A percentile compares a stretch with the other conserved stretches of the same genome.
These are phyloP conservation scores for Talaromyces stipitatus DNA, from an alignment of 495 filamentous ascomycete species.

Conservation along the genomic window DNA sequence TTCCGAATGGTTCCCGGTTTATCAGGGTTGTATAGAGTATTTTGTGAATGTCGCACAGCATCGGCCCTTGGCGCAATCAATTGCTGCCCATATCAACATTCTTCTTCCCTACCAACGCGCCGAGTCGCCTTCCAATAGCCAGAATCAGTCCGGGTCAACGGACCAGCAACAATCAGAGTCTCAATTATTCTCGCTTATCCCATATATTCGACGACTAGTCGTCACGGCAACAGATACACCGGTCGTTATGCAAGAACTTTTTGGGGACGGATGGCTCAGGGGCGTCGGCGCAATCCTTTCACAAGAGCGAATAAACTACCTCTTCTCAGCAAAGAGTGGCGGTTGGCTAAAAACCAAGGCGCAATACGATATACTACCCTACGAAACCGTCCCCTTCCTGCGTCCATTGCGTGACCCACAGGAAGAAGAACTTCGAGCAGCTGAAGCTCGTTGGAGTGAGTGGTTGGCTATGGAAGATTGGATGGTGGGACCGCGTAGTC, in stretches of 20 bases:
- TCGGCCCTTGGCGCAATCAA: conserved; percentile 65
- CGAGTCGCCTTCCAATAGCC: conserved; percentile 1
- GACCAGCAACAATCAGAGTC: conserved; percentile 14
- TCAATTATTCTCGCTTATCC: conserved; percentile 59
- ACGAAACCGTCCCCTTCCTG: conserved; percentile 79
- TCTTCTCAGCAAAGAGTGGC: conserved; percentile 93
- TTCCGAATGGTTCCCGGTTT: conserved; percentile 83
- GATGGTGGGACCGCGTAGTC: conserved; percentile 71
- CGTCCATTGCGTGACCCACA: conserved; percentile 63
- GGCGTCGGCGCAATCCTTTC: conserved; percentile 77
- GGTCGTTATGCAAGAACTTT: conserved; percentile 73
- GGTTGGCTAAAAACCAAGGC: conserved; percentile 80
- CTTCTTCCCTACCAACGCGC: conserved; percentile 36
- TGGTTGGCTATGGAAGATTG: conserved; percentile 96
- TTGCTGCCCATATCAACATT: conserved; percentile 90
- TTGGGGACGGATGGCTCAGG: conserved; percentile 73
- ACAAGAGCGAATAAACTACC: conserved; percentile 81
- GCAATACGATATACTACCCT: conserved; percentile 73
- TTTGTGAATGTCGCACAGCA: conserved; percentile 86
- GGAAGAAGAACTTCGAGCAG: conserved; percentile 71
- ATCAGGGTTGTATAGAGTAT: conserved; percentile 76
- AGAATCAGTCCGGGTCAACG: conserved; percentile 12
- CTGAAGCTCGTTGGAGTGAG: conserved; percentile 75
- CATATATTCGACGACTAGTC: conserved; percentile 85
- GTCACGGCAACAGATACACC: conserved; percentile 81